Conservation (phyloP, 805 yeast species). For the Candida taoyuanica region DNA sequence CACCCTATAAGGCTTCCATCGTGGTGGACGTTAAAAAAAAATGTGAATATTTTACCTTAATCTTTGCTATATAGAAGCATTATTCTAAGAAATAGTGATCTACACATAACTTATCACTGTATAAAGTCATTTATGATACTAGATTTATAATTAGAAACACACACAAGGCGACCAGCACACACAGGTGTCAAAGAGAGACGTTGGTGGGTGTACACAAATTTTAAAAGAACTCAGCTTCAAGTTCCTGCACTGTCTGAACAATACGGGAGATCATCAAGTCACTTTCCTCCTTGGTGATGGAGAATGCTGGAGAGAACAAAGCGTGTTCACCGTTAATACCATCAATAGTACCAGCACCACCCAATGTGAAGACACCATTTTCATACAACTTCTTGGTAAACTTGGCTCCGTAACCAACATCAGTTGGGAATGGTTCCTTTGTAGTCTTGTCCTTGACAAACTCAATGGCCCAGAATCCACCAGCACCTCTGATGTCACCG, state of each 20-base stretch:
- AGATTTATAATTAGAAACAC: too few relatives aligned
- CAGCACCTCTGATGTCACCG: constrained; percentile 52
- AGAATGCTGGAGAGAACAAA: constrained; percentile 43
- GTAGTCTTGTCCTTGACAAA: constrained; percentile 43
- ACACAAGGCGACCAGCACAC: too few relatives aligned
- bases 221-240: constrained; percentile 19
- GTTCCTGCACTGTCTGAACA: constrained; percentile 19
- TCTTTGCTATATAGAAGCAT: too few relatives aligned
- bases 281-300: constrained; percentile 33
- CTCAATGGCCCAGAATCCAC: constrained; percentile 53
- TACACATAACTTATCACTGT: too few relatives aligned
- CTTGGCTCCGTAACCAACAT: constrained; percentile 27
- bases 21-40: neutral
- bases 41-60: neutral
- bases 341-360: constrained; percentile 36
- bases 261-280: constrained; percentile 31
- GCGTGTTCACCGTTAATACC: constrained; percentile 41
- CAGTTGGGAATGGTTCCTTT: constrained; percentile 39
- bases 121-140: too few relatives aligned
- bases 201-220: neutral
- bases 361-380: constrained; percentile 40
- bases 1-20: neutral
- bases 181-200: too few relatives aligned
- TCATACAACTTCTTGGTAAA: constrained; percentile 33
- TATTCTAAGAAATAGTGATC: too few relatives aligned